These are phyloP conservation scores for Polymyxa betae DNA, from an alignment of 208 protist genomes.

Conservation along the genomic window DNA sequence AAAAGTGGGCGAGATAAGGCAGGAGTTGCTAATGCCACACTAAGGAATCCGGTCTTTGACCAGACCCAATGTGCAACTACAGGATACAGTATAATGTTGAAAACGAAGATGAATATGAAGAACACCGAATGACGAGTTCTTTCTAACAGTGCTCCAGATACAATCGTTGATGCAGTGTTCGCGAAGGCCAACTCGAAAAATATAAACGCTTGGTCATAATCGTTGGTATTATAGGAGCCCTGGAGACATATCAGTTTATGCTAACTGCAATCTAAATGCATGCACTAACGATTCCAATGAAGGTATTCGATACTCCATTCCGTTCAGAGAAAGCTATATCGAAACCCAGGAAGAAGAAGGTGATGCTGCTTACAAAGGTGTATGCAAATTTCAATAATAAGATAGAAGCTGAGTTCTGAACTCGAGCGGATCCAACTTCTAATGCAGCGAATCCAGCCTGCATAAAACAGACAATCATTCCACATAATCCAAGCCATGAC, in stretches of 20 bases:
- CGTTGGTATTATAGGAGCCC: background rate
- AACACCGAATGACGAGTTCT: background rate
- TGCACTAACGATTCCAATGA: background rate
- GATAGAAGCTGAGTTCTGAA: background rate
- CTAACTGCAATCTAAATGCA: background rate
- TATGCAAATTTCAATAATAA: background rate
- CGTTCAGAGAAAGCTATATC: background rate
- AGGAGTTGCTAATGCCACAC: background rate
- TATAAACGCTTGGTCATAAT: background rate
- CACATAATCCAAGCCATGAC: background rate
- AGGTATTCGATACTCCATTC: background rate
- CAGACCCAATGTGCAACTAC: background rate
- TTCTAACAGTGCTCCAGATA: background rate
- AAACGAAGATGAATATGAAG: background rate
- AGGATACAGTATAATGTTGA: background rate
- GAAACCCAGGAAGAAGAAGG: background rate
- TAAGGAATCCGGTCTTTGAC: background rate
- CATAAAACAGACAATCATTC: slow-evolving; percentile 9
- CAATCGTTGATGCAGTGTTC: background rate
- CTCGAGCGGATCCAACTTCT: background rate
- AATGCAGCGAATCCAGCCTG: background rate
- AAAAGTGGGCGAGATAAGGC: background rate
- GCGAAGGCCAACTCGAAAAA: background rate
- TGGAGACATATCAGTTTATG: background rate
- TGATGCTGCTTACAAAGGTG: background rate